Evolutionary conservation across 257 asterid genomes (phyloP).

Genomic region (Phtheirospermum japonicum): DNA sequence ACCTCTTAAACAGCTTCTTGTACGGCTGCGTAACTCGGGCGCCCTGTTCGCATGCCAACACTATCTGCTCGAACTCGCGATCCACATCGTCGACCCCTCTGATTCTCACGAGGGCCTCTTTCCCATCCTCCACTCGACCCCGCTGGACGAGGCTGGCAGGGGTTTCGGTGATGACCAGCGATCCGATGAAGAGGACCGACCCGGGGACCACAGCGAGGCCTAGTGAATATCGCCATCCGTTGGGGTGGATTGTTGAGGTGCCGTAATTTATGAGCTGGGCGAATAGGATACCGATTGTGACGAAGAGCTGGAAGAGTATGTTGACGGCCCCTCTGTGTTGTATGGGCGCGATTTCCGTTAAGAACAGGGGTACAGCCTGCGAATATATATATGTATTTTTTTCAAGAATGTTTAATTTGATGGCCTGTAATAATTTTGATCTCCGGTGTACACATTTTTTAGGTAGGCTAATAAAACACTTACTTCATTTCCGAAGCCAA

Average conservation of each 20-base stretch:
- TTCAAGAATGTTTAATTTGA: no score
- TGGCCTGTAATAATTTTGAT: no score
- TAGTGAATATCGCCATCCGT: conserved; percentile 68
- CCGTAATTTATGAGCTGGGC: conserved; percentile 68
- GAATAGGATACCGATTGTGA: conserved; percentile 67
- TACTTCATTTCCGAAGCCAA: conserved; percentile 90
- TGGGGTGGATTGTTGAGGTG: conserved; percentile 42
- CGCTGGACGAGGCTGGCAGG: conserved; percentile 68
- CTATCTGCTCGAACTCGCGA: conserved; percentile 46
- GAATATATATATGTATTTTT: no score
- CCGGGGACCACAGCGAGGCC: conserved; percentile 66
- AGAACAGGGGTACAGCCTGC: conserved; percentile 76
- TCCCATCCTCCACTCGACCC: conserved; percentile 37
- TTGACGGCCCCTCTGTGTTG: conserved; percentile 82
- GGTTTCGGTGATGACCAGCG: conserved; percentile 59
- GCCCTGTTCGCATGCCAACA: conserved; percentile 47
- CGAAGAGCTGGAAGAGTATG: conserved; percentile 78
- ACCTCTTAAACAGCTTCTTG: conserved; percentile 38
- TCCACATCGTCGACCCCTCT: conserved; percentile 63
- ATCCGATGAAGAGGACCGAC: conserved; percentile 41
- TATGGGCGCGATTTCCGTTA: conserved; percentile 76
- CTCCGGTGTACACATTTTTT: no score
- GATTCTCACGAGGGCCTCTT: conserved; percentile 41
- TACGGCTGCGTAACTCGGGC: conserved; percentile 40
- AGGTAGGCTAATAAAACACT: no score